Evolutionary conservation across 768 basidiomycete species (phyloP).

Genomic region (Lactarius quietus): DNA sequence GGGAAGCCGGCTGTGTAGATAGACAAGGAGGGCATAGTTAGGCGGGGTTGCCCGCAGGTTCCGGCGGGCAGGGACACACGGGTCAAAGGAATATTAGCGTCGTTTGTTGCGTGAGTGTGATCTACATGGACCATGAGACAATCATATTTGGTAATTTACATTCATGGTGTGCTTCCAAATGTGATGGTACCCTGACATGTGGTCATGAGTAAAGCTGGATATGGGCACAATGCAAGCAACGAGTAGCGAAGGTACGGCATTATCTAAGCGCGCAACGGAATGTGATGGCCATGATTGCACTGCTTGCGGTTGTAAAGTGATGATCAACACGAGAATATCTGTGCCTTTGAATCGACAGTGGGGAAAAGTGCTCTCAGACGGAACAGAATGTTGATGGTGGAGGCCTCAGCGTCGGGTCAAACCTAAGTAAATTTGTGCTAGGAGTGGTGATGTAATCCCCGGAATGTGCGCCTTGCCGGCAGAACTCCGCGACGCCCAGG

Average conservation of each 20-base stretch:
- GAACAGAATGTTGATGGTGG: neutral
- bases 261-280: slow-evolving; percentile 25
- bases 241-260: slow-evolving; percentile 27
- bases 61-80: slow-evolving; percentile 14
- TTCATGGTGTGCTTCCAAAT: slow-evolving; percentile 21
- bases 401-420: neutral
- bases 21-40: slow-evolving; percentile 19
- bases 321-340: slow-evolving; percentile 2
- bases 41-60: slow-evolving; percentile 18
- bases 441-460: slow-evolving; percentile 26
- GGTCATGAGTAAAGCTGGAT: slow-evolving; percentile 24
- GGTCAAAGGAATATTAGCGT: slow-evolving; percentile 13
- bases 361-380: neutral
- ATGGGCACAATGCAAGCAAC: slow-evolving; percentile 25
- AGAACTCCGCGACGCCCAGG: slow-evolving; percentile 25
- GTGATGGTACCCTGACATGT: slow-evolving; percentile 25
- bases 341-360: neutral
- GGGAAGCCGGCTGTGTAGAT: neutral
- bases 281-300: slow-evolving; percentile 22
- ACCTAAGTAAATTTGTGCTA: slow-evolving; percentile 2
- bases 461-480: slow-evolving; percentile 21
- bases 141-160: slow-evolving; percentile 21
- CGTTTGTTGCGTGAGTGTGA: slow-evolving; percentile 16
- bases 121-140: slow-evolving; percentile 20
- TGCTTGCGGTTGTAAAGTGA: slow-evolving; percentile 4